Conservation (phyloP, 2,329 filamentous ascomycete genomes). For the Pseudogymnoascus sp. region DNA sequence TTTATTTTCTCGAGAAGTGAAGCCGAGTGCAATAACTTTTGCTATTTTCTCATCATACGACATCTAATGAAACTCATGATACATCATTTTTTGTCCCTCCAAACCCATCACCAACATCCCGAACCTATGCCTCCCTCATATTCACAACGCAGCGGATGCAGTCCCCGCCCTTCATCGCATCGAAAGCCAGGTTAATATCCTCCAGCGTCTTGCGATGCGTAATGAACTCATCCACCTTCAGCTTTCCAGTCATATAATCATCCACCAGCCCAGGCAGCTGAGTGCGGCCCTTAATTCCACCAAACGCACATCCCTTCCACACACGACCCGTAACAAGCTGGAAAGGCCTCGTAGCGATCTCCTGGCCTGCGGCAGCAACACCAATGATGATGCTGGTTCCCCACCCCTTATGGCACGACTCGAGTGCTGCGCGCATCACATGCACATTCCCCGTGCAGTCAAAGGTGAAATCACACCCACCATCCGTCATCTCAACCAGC, state of each 20-base stretch:
- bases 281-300: slow-evolving; percentile 92
- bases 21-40: neutral
- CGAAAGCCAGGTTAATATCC: slow-evolving; percentile 84
- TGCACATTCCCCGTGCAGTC: slow-evolving; percentile 97
- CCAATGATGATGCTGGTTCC: slow-evolving; percentile 97
- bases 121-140: slow-evolving; percentile 33
- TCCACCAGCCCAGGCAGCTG: slow-evolving; percentile 81
- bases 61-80: neutral
- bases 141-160: slow-evolving; percentile 92
- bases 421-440: slow-evolving; percentile 90
- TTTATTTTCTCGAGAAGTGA: no score
- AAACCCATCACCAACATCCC: neutral
- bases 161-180: slow-evolving; percentile 91
- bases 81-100: neutral
- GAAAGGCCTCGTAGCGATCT: slow-evolving; percentile 93
- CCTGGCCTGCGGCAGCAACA: slow-evolving; percentile 90
- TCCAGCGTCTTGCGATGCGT: slow-evolving; percentile 80
- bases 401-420: slow-evolving; percentile 99
- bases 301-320: slow-evolving; percentile 97
- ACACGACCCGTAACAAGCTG: slow-evolving; percentile 96
- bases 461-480: slow-evolving; percentile 97
- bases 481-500: slow-evolving; percentile 95
- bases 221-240: slow-evolving; percentile 99
- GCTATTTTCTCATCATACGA: neutral
- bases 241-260: slow-evolving; percentile 80